A percentile compares a stretch with the other conserved stretches of the same genome.
phyloP scores from a whole-genome alignment of 495 filamentous ascomycete species.

The Paragyromitra xinjiangensis region DNA sequence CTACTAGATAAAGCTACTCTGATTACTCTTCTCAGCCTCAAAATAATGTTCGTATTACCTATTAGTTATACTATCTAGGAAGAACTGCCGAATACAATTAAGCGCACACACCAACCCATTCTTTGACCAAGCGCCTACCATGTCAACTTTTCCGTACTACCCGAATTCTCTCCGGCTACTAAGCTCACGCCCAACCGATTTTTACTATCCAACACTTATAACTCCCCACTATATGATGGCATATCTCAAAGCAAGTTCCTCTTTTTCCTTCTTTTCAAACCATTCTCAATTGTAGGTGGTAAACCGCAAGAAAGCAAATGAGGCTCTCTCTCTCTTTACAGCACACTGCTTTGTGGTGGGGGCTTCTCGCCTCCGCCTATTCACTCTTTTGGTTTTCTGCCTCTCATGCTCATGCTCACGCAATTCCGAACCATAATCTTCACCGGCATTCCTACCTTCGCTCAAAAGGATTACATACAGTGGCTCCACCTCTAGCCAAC shows the following conservation, averaged over 20 bases:
- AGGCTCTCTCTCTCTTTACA: constrained; percentile 1
- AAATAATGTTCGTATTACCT: background rate
- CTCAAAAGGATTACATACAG: constrained; percentile 4
- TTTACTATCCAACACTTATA: background rate
- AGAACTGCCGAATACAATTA: background rate
- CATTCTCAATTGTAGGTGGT: background rate
- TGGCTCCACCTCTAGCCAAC: background rate
- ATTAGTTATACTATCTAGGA: background rate
- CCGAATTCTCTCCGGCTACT: background rate
- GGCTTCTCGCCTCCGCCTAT: background rate
- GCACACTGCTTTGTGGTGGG: background rate
- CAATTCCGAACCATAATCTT: background rate
- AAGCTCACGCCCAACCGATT: background rate
- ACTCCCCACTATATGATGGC: background rate
- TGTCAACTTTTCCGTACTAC: background rate
- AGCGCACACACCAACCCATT: background rate
- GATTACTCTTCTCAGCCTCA: background rate
- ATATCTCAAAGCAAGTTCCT: constrained; percentile 3
- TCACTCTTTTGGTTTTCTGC: constrained; percentile 4
- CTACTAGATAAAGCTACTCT: background rate
- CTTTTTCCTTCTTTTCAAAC: background rate
- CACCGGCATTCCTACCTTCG: constrained; percentile 1
- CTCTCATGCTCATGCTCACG: background rate
- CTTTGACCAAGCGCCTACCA: background rate
- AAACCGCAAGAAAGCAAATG: background rate